Evolutionary conservation across 192 early-diverging fungal genomes (phyloP).

Genomic region (Rhizophagus clarus): DNA sequence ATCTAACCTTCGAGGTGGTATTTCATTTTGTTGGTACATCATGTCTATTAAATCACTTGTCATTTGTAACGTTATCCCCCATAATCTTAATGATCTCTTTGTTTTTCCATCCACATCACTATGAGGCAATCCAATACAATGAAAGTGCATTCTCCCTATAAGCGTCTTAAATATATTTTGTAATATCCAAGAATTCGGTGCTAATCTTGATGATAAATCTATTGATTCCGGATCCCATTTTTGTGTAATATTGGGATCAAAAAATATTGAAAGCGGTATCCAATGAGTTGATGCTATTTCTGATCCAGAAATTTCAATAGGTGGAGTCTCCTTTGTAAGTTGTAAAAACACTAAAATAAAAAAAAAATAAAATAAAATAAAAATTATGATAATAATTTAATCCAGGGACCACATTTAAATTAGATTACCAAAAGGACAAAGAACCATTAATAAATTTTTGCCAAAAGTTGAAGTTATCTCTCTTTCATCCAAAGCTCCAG

Average conservation of each 20-base stretch:
- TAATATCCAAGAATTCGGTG: slow-evolving; percentile 37
- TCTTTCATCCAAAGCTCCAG: slow-evolving; percentile 46
- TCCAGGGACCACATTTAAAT: background rate
- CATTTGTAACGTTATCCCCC: slow-evolving; percentile 51
- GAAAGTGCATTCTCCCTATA: slow-evolving; percentile 44
- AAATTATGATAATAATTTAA: slow-evolving; percentile 11
- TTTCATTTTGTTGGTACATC: slow-evolving; percentile 20
- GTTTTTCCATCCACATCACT: background rate
- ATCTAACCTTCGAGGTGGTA: slow-evolving; percentile 21
- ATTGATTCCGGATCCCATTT: slow-evolving; percentile 46
- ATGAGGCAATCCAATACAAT: slow-evolving; percentile 45
- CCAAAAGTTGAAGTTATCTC: slow-evolving; percentile 51
- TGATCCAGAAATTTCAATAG: slow-evolving; percentile 42
- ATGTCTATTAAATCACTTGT: slow-evolving; percentile 47
- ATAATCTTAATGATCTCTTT: slow-evolving; percentile 33
- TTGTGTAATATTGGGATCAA: slow-evolving; percentile 39
- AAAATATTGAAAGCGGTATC: slow-evolving; percentile 43
- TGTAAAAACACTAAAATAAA: slow-evolving; percentile 42
- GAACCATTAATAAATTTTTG: slow-evolving; percentile 45
- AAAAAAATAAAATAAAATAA: slow-evolving; percentile 13
- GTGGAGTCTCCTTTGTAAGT: slow-evolving; percentile 40
- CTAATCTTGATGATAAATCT: slow-evolving; percentile 44
- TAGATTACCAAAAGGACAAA: slow-evolving; percentile 46
- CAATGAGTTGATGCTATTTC: slow-evolving; percentile 48
- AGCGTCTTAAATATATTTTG: slow-evolving; percentile 40